Evolutionary conservation across 176 grass and related monocot genomes (phyloP), one percentile per base, ranked within the genome.

Genomic region (Saccharum spontaneum): DNA sequence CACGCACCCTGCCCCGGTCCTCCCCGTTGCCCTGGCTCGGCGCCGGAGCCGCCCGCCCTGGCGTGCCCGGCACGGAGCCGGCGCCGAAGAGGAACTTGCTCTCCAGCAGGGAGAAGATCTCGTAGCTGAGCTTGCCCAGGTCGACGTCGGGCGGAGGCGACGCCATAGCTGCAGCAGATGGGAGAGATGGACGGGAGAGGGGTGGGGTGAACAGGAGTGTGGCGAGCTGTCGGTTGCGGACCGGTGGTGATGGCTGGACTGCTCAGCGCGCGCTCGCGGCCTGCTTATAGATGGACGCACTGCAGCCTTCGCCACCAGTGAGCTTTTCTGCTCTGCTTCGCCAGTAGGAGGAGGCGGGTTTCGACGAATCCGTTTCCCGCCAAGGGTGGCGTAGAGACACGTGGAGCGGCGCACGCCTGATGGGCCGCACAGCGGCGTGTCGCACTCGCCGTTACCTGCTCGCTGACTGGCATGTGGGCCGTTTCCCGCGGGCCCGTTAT

Each of bases 61-160:
- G 84, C 65, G 92, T 86, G 4, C 81, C 78, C 0, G 89, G 86
- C 17, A 69, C 17, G 5, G 92, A 85, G 22, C 64, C 78, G 5
- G 52, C 41, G 48, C 89, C 93, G 45, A 92, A 98, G 39, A 98
- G 87, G 87, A 98, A 95, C 85, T 93, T 98, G 93, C 77, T 95
- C 77, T 98, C 95, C 2, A 98, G 89, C 11, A 98, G 81, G 5
- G 95, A 95, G 87, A 98, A 98, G 73, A 98, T 98, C 91, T 98
- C 95, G 82, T 95, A 95, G 85, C 91, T 95, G 3, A 98, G 87
- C 89, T 93, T 98, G 79, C 92, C 92, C 18, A 93, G 83, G 83
- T 95, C 91, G 54, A 94, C 76, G 69, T 83, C 89, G 0, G 78
- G 18, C 11, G 31, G 70, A 40, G 89, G 18, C 62, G 86, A 88